phyloP scores from a whole-genome alignment of 257 asterid genomes.

The Salvia splendens region DNA sequence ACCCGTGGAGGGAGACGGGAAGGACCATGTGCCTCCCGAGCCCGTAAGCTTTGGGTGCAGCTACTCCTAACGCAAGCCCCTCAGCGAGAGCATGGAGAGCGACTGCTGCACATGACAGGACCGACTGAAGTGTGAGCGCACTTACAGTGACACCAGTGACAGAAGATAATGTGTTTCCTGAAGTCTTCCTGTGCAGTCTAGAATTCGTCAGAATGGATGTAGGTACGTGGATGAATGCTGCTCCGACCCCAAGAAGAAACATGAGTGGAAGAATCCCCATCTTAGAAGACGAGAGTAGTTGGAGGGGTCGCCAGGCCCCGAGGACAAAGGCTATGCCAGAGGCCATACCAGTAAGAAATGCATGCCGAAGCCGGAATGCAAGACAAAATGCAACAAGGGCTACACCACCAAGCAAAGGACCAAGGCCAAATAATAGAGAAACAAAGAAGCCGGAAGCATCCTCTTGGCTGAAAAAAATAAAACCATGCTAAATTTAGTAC shows the following conservation, averaged over 20 bases:
- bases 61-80: slow-evolving; percentile 97
- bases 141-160: slow-evolving; percentile 55
- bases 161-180: slow-evolving; percentile 56
- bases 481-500: background rate
- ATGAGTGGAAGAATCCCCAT: slow-evolving; percentile 63
- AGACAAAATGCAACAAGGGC: slow-evolving; percentile 80
- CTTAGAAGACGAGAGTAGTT: slow-evolving; percentile 67
- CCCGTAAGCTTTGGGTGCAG: slow-evolving; percentile 97
- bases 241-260: slow-evolving; percentile 60
- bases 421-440: slow-evolving; percentile 87
- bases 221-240: slow-evolving; percentile 48
- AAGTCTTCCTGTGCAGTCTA: slow-evolving; percentile 59
- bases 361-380: slow-evolving; percentile 76
- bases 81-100: slow-evolving; percentile 89
- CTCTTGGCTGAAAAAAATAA: slow-evolving; percentile 66
- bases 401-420: slow-evolving; percentile 83
- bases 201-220: slow-evolving; percentile 53
- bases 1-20: slow-evolving; percentile 91
- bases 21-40: slow-evolving; percentile 95
- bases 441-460: slow-evolving; percentile 90
- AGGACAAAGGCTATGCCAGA: slow-evolving; percentile 92
- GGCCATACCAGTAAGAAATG: slow-evolving; percentile 90
- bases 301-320: slow-evolving; percentile 90
- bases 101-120: slow-evolving; percentile 69
- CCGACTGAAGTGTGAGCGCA: slow-evolving; percentile 75